Evolutionary conservation across 192 early-diverging fungal species (phyloP), one percentile per base, ranked within the genome.

Genomic region (Coemansia asiatica): DNA sequence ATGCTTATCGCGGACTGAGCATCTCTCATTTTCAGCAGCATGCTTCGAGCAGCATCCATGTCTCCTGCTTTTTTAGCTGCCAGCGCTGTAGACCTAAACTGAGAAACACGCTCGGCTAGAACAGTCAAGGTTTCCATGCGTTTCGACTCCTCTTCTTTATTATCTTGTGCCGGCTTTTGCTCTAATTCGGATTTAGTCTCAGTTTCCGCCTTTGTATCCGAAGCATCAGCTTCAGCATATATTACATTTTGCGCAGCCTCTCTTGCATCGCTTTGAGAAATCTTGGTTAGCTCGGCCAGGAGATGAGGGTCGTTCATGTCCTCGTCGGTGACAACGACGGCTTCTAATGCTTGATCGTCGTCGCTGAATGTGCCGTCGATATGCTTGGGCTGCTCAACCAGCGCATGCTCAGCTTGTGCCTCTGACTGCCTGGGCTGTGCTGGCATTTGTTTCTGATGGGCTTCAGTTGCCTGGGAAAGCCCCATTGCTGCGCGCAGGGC

Each of bases 301-400:
- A 80, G 65, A 21, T 8, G 29, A 6, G 77, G 77, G 59, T 80
- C 72, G 27, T 70, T 67, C 77, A 80, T 74, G 53, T 80, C 77
- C 23, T 67, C 68, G 36, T 80, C 77, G 3, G 77, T 80, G 26
- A 64, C 65, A 18, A 61, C 57, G 1, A 74, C 72, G 12, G 44
- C 47, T 31, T 70, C 68, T 6, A 70, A 29, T 33, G 38, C 61
- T 15, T 29, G 44, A 40, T 70, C 68, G 22, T 76, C 68, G 9
- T 69, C 64, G 21, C 61, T 67, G 23, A 57, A 57, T 27, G 13
- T 16, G 5, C 8, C 46, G 7, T 9, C 50, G 25, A 29, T 21
- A 9, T 29, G 47, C 27, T 4, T 6, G 2, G 60, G 47, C 26
- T 7, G 26, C 16, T 29, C 47, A 18, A 35, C 48, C 33, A 33